These are phyloP conservation scores for Liquidambar formosana DNA, from an alignment of 164 flowering plant genomes.

Conservation along the genomic window DNA sequence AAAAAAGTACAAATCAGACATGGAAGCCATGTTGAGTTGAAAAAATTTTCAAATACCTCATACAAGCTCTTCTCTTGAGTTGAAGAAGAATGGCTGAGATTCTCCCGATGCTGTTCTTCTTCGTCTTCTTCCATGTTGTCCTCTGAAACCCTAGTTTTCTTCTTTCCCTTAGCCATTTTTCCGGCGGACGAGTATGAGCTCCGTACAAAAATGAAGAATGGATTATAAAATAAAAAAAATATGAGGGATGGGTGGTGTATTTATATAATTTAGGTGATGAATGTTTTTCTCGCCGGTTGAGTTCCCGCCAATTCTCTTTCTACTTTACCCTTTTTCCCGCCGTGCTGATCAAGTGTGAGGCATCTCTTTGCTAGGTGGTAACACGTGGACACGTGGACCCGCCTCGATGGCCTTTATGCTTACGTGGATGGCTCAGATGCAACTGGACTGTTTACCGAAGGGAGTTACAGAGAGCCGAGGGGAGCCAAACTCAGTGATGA, in stretches of 20 bases:
- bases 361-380: too few species aligned
- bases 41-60: conserved; percentile 40
- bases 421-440: too few species aligned
- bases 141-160: conserved; percentile 54
- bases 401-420: not conserved
- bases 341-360: conserved; percentile 3
- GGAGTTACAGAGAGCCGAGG: too few species aligned
- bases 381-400: too few species aligned
- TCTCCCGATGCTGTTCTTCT: conserved; percentile 17
- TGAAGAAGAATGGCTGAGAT: conserved; percentile 25
- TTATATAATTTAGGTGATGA: not conserved
- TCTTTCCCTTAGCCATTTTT: conserved; percentile 49
- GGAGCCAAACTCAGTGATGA: too few species aligned
- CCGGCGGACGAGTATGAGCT: not conserved
- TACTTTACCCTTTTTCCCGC: conserved; percentile 20
- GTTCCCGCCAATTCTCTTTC: conserved; percentile 26
- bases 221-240: too few species aligned
- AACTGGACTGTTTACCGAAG: too few species aligned
- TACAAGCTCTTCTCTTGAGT: conserved; percentile 44
- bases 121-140: conserved; percentile 24
- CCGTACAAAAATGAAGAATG: too few species aligned
- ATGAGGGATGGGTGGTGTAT: too few species aligned
- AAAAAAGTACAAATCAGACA: not conserved
- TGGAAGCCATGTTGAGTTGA: not conserved
- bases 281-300: not conserved